A percentile compares a stretch with the other conserved stretches of the same genome.
Evolutionary conservation across 306 rosid species (phyloP).

Genomic region (Arachis stenosperma): DNA sequence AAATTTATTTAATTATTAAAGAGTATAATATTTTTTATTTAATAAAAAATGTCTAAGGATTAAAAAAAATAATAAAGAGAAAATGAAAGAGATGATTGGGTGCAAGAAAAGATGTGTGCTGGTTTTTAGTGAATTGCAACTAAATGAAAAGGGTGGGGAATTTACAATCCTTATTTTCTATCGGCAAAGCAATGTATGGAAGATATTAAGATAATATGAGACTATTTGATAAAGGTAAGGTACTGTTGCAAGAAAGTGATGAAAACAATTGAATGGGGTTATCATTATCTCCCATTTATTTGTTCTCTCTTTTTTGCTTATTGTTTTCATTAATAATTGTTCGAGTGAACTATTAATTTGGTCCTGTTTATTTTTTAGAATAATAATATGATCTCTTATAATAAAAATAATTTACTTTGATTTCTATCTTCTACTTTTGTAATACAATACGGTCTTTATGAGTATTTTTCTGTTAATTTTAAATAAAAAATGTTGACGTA

Average conservation of each 20-base stretch:
- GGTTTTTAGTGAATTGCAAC: conserved; percentile 75
- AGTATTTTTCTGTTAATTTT: too few species aligned
- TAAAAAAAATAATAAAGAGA: background rate
- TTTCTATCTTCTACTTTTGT: too few species aligned
- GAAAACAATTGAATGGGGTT: background rate
- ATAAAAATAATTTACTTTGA: too few species aligned
- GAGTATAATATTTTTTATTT: too few species aligned
- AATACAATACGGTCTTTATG: too few species aligned
- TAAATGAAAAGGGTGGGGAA: conserved; percentile 61
- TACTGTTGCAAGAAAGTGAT: conserved; percentile 26
- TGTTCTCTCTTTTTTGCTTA: background rate
- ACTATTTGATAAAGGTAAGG: conserved; percentile 37
- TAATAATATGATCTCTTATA: too few species aligned
- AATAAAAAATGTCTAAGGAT: too few species aligned
- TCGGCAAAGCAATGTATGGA: conserved; percentile 60
- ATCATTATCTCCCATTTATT: background rate
- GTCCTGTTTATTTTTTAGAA: too few species aligned
- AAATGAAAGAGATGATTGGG: conserved; percentile 49
- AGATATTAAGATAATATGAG: too few species aligned
- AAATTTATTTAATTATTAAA: too few species aligned
- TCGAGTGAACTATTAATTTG: too few species aligned
- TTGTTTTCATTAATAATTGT: background rate
- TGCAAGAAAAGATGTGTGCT: conserved; percentile 57
- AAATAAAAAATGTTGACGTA: too few species aligned
- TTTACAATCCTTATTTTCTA: conserved; percentile 66